phyloP scores from a whole-genome alignment of 305 asterid genomes.

The Plantago lanceolata region DNA sequence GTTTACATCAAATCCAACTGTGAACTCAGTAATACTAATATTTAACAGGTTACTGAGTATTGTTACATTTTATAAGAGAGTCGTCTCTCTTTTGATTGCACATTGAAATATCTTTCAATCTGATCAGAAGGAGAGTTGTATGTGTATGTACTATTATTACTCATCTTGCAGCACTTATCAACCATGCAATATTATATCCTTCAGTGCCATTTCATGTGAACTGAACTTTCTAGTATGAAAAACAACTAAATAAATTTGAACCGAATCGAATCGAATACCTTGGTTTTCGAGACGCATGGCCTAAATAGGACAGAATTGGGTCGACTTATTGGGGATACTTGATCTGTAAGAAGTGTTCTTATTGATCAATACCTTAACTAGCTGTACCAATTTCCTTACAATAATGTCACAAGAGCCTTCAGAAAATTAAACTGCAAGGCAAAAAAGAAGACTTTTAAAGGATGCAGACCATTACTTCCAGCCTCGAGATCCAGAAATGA shows the following conservation, averaged over 20 bases:
- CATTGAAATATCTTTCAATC: too few species aligned
- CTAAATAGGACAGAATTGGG: not conserved
- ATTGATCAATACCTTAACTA: too few species aligned
- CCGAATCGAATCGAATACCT: too few species aligned
- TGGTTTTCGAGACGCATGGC: too few species aligned
- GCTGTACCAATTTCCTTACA: not conserved
- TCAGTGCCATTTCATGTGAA: too few species aligned
- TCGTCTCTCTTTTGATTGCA: not conserved
- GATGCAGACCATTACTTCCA: constrained; percentile 15
- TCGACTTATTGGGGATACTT: not conserved
- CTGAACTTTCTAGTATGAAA: too few species aligned
- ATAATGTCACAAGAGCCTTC: not conserved
- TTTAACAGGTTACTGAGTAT: constrained; percentile 1
- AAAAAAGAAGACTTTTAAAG: constrained; percentile 18
- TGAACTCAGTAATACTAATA: constrained; percentile 16
- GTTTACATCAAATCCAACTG: constrained; percentile 40
- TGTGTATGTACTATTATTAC: not conserved
- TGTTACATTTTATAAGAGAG: not conserved
- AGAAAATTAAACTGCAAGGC: not conserved
- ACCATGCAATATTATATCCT: not conserved
- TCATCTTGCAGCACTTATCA: not conserved
- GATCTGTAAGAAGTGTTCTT: not conserved
- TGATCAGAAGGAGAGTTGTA: not conserved
- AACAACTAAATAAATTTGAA: too few species aligned
- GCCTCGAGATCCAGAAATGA: constrained; percentile 27